Base-by-base conservation (phyloP, 768 basidiomycete species). In the Collybia sp. region DNA sequence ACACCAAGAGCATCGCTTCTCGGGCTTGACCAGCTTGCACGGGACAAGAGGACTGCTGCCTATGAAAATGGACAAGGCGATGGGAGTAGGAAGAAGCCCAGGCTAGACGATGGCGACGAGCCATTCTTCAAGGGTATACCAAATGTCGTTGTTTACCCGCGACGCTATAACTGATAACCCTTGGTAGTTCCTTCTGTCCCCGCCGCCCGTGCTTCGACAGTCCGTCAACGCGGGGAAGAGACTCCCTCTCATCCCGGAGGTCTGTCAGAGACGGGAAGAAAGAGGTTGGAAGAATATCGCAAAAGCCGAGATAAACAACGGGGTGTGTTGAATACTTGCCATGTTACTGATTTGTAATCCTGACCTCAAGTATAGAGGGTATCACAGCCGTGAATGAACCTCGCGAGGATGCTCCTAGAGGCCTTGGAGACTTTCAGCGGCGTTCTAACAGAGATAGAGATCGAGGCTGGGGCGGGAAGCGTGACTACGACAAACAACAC, bases 211-310 rank as follows among this genome's bases (percentile, higher is more conserved):
- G 65, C 60, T 34, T 63, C 69, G n/a, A 81, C 85, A 56, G 59
- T 75, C 2, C 78, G 95, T 5, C 82, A 88, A 49, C 72, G 88
- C 48, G 88, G 83, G 0, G 86, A 87, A 54, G 95, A 96, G 53
- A 98, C 95, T 0, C 95, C 95, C 0, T 95, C 94, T 15, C 89
- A 94, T 59, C 85, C 90, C 2, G 88, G 90, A 32, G 95, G 95
- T 12, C 68, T 99, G 15, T 88, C 91, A 1, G 87, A 90, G 19
- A 68, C 71, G 1, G 92, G 84, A 12, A 72, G 84, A 15, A 72
- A 75, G 52, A 68, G 78, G 48, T 65, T 97, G 20, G 92, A 93
- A 46, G 93, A 94, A 52, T 67, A 91, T 56, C 75, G 88, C 47
- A 74, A 73, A 50, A 79, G 75, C 47, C 70, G 79, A 48, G 88